Conservation (phyloP, 768 basidiomycete species). For the Podaxis sp. region DNA sequence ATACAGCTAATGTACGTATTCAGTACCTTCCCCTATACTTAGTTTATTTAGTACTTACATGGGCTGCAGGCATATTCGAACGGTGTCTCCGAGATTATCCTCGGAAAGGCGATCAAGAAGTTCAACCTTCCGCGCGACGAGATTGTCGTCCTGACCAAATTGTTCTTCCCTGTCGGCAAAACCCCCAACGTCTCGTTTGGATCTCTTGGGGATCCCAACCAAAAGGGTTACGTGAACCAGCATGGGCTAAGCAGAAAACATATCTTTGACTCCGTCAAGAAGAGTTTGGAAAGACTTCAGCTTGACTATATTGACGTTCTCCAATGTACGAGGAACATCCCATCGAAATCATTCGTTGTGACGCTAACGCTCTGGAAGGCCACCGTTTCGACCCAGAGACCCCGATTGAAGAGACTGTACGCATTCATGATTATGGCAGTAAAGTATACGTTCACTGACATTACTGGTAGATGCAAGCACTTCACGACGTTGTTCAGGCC, state of each 20-base stretch:
- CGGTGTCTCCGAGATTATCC: slow-evolving; percentile 60
- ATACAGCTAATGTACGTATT: slow-evolving; percentile 46
- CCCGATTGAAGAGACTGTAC: slow-evolving; percentile 55
- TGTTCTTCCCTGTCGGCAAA: slow-evolving; percentile 31
- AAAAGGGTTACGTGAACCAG: slow-evolving; percentile 52
- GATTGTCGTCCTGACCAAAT: slow-evolving; percentile 77
- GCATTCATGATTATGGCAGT: neutral
- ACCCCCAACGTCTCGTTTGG: slow-evolving; percentile 8
- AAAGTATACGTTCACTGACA: neutral
- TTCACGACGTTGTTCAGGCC: slow-evolving; percentile 63
- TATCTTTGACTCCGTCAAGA: slow-evolving; percentile 69
- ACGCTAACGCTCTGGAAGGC: slow-evolving; percentile 33
- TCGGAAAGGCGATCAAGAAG: slow-evolving; percentile 71
- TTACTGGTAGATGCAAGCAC: slow-evolving; percentile 53
- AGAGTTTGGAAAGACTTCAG: slow-evolving; percentile 65
- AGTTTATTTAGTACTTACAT: neutral
- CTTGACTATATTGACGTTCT: slow-evolving; percentile 76
- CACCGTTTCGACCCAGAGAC: slow-evolving; percentile 59
- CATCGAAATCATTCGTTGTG: slow-evolving; percentile 20
- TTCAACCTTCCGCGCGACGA: slow-evolving; percentile 65
- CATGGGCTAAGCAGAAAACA: slow-evolving; percentile 53
- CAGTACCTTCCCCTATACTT: neutral
- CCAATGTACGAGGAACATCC: slow-evolving; percentile 47
- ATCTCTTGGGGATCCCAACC: slow-evolving; percentile 25
- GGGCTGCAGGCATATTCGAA: slow-evolving; percentile 55